These are phyloP conservation scores for Pistacia atlantica DNA, from an alignment of 345 rosid species.

Conservation along the genomic window DNA sequence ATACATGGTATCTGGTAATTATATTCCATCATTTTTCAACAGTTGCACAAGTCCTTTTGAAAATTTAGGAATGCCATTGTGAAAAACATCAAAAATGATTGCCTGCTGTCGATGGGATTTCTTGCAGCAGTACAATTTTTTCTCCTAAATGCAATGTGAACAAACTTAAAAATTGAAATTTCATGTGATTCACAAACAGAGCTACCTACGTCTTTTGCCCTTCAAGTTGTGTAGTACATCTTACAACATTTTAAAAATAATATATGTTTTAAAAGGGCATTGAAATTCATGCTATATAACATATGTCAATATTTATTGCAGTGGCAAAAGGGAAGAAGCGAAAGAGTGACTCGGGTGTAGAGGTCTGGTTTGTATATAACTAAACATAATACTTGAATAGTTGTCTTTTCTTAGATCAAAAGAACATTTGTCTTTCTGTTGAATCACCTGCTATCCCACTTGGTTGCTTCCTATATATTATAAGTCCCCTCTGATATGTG, in stretches of 20 bases:
- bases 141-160: not conserved
- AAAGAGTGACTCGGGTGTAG: constrained; percentile 71
- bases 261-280: not conserved
- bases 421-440: not conserved
- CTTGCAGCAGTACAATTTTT: not conserved
- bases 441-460: not conserved
- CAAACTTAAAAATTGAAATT: constrained; percentile 3
- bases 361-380: constrained; percentile 56
- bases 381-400: constrained; percentile 9
- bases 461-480: not conserved
- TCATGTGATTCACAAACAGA: not conserved
- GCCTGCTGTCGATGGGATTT: not conserved
- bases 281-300: constrained; percentile 16
- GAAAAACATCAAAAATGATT: not conserved
- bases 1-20: not conserved
- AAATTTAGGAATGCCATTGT: not conserved
- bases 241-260: constrained; percentile 1
- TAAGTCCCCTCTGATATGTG: not conserved
- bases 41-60: not conserved
- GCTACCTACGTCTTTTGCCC: not conserved
- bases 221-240: not conserved
- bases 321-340: constrained; percentile 84
- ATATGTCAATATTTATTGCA: constrained; percentile 40
- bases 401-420: not conserved
- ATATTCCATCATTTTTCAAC: not conserved